phyloP scores from a whole-genome alignment of 2,329 filamentous ascomycete genomes.

The Thelonectria rubi region DNA sequence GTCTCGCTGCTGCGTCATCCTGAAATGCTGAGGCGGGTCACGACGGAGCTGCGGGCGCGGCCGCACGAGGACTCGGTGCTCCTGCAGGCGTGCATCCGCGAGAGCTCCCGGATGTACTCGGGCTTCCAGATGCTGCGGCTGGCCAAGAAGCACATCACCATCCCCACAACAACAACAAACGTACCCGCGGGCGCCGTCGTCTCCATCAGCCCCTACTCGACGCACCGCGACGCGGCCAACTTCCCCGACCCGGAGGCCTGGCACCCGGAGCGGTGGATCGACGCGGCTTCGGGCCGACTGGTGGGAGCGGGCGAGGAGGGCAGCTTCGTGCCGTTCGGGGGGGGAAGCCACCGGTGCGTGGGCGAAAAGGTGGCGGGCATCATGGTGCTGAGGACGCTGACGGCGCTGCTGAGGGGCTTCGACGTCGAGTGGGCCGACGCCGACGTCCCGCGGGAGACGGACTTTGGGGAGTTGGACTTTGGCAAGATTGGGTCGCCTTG shows the following conservation, averaged over 20 bases:
- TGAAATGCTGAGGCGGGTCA: slow-evolving; percentile 11
- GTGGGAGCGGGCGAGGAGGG: slow-evolving; percentile 1
- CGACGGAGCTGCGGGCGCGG: slow-evolving; percentile 7
- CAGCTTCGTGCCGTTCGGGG: slow-evolving; percentile 17
- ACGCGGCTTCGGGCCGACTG: neutral
- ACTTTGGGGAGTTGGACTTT: slow-evolving; percentile 17
- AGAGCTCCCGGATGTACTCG: slow-evolving; percentile 21
- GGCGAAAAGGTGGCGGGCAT: slow-evolving; percentile 24
- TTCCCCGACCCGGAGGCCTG: slow-evolving; percentile 18
- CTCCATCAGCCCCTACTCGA: slow-evolving; percentile 22
- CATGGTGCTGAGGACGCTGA: slow-evolving; percentile 18
- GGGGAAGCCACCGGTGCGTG: slow-evolving; percentile 21
- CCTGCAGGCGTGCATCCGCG: slow-evolving; percentile 21
- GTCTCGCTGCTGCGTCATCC: slow-evolving; percentile 19
- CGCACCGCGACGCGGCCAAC: slow-evolving; percentile 20
- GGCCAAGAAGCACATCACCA: slow-evolving; percentile 11
- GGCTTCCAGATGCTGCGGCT: slow-evolving; percentile 21
- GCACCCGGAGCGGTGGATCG: slow-evolving; percentile 22
- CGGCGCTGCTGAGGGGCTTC: slow-evolving; percentile 12
- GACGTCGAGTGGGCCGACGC: slow-evolving; percentile 15
- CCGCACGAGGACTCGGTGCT: slow-evolving; percentile 15
- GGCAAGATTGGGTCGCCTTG: slow-evolving; percentile 23
- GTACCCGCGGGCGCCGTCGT: slow-evolving; percentile 17
- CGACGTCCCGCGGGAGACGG: slow-evolving; percentile 4
- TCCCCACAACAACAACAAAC: slow-evolving; percentile 9